Conservation (phyloP, 2,329 filamentous ascomycete genomes). For the Nothophoma quercina region DNA sequence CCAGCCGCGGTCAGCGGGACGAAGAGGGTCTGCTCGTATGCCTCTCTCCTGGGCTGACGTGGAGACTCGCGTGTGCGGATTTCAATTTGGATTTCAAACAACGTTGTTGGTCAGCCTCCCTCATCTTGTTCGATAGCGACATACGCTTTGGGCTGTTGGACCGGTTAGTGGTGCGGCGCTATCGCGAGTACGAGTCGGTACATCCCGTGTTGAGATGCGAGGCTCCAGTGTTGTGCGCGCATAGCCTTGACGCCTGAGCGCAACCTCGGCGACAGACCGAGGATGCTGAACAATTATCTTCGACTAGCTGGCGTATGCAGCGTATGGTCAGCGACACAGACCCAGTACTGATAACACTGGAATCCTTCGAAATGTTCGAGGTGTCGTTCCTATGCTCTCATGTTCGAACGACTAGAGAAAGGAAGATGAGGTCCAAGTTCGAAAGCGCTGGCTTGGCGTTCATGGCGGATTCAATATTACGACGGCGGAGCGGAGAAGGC, state of each 20-base stretch:
- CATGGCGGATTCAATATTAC: background rate
- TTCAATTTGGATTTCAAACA: constrained; percentile 5
- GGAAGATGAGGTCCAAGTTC: background rate
- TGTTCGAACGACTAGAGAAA: background rate
- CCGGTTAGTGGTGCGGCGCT: constrained; percentile 14
- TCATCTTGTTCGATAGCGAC: constrained; percentile 15
- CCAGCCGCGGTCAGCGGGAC: constrained; percentile 21
- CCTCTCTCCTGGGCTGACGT: constrained; percentile 22
- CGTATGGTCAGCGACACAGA: constrained; percentile 5
- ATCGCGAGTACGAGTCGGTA: constrained; percentile 9
- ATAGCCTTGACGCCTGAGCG: constrained; percentile 10
- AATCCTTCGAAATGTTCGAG: background rate
- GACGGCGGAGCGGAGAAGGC: constrained; percentile 14
- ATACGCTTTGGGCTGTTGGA: constrained; percentile 13
- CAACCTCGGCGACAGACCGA: constrained; percentile 11
- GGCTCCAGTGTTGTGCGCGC: constrained; percentile 12
- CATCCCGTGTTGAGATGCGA: constrained; percentile 20
- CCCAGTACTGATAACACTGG: constrained; percentile 1
- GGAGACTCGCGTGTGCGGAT: constrained; percentile 26
- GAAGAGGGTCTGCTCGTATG: constrained; percentile 35
- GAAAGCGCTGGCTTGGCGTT: constrained; percentile 4
- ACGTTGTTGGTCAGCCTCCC: constrained; percentile 19
- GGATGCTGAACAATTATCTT: background rate
- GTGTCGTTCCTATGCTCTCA: background rate
- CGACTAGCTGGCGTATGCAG: constrained; percentile 6